Percentiles rank a stretch among this genome's conserved stretches.
Evolutionary conservation across 2,329 filamentous ascomycete genomes (phyloP).

Genomic region (Curvularia hawaiiensis): DNA sequence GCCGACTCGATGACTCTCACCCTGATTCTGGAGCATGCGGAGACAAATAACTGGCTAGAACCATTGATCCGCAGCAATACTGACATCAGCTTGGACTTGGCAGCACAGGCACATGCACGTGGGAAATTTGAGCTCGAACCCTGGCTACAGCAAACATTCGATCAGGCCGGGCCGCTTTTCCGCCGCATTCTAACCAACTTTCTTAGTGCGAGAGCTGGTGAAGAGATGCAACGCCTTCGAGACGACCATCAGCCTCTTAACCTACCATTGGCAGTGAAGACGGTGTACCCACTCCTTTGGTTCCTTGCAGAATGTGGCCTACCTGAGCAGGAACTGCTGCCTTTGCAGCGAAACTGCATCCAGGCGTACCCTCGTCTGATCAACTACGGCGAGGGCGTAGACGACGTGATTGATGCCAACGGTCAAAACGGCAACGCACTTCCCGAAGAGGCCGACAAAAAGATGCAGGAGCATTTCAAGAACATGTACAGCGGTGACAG

Average conservation of each 20-base stretch:
- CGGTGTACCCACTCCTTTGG: slow-evolving; percentile 78
- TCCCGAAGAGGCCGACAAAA: slow-evolving; percentile 76
- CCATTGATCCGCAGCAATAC: slow-evolving; percentile 78
- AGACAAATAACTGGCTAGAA: slow-evolving; percentile 83
- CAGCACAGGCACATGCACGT: slow-evolving; percentile 81
- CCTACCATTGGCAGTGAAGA: slow-evolving; percentile 81
- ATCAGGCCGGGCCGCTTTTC: slow-evolving; percentile 69
- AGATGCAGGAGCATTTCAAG: slow-evolving; percentile 98
- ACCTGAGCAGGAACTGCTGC: slow-evolving; percentile 72
- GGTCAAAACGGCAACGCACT: slow-evolving; percentile 81
- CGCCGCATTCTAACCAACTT: slow-evolving; percentile 77
- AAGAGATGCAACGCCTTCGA: slow-evolving; percentile 77
- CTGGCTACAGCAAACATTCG: slow-evolving; percentile 75
- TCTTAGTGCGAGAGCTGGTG: slow-evolving; percentile 79
- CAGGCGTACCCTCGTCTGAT: slow-evolving; percentile 92
- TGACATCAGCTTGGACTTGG: slow-evolving; percentile 85
- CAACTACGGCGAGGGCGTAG: slow-evolving; percentile 92
- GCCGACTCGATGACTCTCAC: slow-evolving; percentile 70
- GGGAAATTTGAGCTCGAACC: slow-evolving; percentile 78
- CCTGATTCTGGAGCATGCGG: slow-evolving; percentile 77
- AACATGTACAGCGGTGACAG: slow-evolving; percentile 95
- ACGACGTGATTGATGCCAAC: slow-evolving; percentile 88
- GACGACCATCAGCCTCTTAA: slow-evolving; percentile 70
- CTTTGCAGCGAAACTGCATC: slow-evolving; percentile 85
- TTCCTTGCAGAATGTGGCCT: slow-evolving; percentile 67